These are phyloP conservation scores for Sugiyamaella xylanicola DNA, from an alignment of 1,139 yeast genomes.

Conservation along the genomic window DNA sequence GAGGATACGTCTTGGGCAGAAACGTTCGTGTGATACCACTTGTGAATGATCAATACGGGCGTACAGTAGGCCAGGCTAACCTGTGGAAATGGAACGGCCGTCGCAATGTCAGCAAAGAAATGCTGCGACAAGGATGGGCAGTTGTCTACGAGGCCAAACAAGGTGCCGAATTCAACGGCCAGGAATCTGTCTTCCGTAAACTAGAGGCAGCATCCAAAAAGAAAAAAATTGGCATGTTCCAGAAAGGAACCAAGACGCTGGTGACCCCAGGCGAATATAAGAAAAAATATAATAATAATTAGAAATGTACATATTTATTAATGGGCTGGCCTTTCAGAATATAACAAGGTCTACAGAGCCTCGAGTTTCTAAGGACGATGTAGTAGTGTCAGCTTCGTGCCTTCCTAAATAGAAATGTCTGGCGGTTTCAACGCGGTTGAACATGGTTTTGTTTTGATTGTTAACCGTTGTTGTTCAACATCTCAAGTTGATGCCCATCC, in stretches of 20 bases:
- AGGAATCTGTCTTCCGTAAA: conserved; percentile 58
- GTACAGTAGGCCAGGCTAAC: conserved; percentile 82
- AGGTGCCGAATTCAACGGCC: conserved; percentile 85
- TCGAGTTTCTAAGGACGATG: too few species aligned
- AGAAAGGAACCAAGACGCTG: conserved; percentile 49
- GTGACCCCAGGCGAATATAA: conserved; percentile 87
- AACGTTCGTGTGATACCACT: conserved; percentile 75
- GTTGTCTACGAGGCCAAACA: conserved; percentile 80
- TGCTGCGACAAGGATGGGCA: conserved; percentile 81
- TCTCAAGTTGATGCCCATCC: conserved; percentile 78
- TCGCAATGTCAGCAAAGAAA: conserved; percentile 81
- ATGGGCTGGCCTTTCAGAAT: too few species aligned
- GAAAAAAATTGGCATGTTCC: conserved; percentile 70
- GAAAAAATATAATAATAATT: conserved; percentile 30
- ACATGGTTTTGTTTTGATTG: too few species aligned
- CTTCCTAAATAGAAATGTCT: too few species aligned
- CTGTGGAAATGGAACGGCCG: conserved; percentile 75
- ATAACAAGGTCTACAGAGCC: not conserved
- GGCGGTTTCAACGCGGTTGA: too few species aligned
- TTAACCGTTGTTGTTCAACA: too few species aligned
- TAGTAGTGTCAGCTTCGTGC: not conserved
- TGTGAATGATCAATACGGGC: conserved; percentile 80
- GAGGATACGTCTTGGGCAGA: conserved; percentile 62
- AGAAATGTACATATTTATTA: not conserved
- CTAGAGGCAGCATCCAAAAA: conserved; percentile 63